These are phyloP conservation scores for Hysterangium stoloniferum DNA, from an alignment of 768 basidiomycete genomes.

Conservation along the genomic window DNA sequence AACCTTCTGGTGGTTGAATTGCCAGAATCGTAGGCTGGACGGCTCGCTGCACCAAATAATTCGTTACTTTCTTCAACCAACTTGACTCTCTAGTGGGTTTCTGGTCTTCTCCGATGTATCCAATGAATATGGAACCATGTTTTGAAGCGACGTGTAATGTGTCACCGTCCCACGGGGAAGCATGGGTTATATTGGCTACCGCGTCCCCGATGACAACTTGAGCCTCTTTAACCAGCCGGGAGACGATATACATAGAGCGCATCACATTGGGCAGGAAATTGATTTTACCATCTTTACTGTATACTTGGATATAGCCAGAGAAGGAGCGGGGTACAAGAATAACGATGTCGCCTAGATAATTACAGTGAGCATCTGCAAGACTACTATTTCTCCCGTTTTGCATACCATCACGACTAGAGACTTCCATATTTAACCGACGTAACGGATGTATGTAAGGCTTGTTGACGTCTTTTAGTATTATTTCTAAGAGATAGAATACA, in stretches of 20 bases:
- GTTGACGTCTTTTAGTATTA: neutral
- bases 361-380: too few species aligned
- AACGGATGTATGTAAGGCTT: neutral
- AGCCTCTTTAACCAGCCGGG: slow-evolving; percentile 3
- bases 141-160: slow-evolving; percentile 7
- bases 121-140: slow-evolving; percentile 2
- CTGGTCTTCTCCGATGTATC: slow-evolving; percentile 1
- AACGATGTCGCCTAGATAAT: neutral
- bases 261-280: neutral
- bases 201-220: slow-evolving; percentile 2
- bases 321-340: slow-evolving; percentile 10
- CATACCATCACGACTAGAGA: neutral
- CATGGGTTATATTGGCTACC: neutral
- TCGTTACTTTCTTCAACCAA: slow-evolving; percentile 4
- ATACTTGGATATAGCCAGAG: slow-evolving; percentile 10
- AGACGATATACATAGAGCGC: neutral
- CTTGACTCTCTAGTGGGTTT: slow-evolving; percentile 1
- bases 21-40: neutral
- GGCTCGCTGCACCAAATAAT: neutral
- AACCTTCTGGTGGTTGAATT: too few species aligned
- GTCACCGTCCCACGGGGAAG: slow-evolving; percentile 1
- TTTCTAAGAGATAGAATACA: neutral
- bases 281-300: slow-evolving; percentile 5
- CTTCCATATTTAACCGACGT: slow-evolving; percentile 3
- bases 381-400: too few species aligned